Base-by-base conservation (phyloP, 2,329 filamentous ascomycete genomes). In the Colletotrichum incanum region DNA sequence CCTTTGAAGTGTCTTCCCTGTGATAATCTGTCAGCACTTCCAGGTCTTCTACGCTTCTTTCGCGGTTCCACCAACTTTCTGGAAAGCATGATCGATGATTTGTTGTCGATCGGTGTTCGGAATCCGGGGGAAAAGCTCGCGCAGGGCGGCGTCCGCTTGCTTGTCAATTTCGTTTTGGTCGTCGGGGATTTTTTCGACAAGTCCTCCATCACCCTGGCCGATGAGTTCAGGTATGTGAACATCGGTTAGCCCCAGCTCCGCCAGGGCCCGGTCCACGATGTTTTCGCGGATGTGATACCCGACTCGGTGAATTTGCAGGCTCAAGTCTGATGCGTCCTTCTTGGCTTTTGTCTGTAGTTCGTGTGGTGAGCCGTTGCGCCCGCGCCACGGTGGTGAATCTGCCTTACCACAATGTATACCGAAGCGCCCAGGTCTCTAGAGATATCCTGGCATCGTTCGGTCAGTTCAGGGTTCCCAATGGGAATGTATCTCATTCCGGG, bases 101-200 rank as follows among this genome's bases (percentile, higher is more conserved):
- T 86, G 84, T 74, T 88, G 86, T 50, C 90, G 87, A 80, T 92
- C 90, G 31, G 88, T 90, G 74, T 92, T 86, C 12, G 91, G 91
- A 64, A 93, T 92, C 67, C 90, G 84, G 1, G 90, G 91, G 76
- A 92, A 92, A 23, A 92, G 80, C 77, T 92, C 91, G 76, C 88
- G 84, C 62, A 93, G 84, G 12, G 89, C 89, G 37, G 85, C 87
- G 78, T 92, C 89, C 63, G 89, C 90, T 78, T 92, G 89, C 61
- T 82, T 82, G 75, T 91, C 88, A 75, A 92, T 92, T 71, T 91
- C 88, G 47, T 84, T 81, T 76, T 92, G 90, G 1, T 84, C 86
- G 60, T 87, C 82, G 0, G 90, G 90, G 65, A 92, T 91, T 5
- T 88, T 87, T 76, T 92, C 90, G 2, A 74, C 65, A 14, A 61